Percentiles rank a stretch among this genome's conserved stretches.
Conservation (phyloP, 441 rosid genomes). For the Eruca vesicaria region DNA sequence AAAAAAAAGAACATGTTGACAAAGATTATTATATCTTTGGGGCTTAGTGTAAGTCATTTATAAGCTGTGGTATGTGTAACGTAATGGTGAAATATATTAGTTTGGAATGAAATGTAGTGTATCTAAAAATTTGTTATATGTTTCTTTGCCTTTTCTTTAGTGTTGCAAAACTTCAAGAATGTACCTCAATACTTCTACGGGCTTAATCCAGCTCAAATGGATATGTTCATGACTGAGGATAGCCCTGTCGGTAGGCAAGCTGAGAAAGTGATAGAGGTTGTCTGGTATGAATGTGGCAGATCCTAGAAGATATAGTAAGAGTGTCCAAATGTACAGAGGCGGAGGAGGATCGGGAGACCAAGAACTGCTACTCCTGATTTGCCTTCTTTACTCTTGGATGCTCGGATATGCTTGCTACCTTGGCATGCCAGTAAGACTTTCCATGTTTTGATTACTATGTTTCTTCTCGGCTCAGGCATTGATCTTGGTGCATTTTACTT, state of each 20-base stretch:
- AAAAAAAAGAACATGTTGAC: too few relatives aligned
- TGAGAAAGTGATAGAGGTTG: constrained; percentile 71
- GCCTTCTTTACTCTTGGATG: constrained; percentile 86
- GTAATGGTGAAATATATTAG: too few relatives aligned
- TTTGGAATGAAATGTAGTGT: too few relatives aligned
- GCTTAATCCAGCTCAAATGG: constrained; percentile 76
- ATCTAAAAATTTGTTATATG: too few relatives aligned
- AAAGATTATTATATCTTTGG: too few relatives aligned
- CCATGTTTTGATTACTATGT: background rate
- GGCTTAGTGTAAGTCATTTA: too few relatives aligned
- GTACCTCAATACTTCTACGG: constrained; percentile 80
- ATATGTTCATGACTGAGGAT: constrained; percentile 91
- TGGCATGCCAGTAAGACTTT: constrained; percentile 78
- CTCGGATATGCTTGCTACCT: constrained; percentile 76
- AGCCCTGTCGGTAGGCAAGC: constrained; percentile 66
- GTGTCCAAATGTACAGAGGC: constrained; percentile 64
- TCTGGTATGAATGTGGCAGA: too few relatives aligned
- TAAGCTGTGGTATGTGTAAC: too few relatives aligned
- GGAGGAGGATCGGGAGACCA: constrained; percentile 44
- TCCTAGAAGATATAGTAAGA: constrained; percentile 63
- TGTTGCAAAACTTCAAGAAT: constrained; percentile 76
- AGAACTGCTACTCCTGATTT: constrained; percentile 86
- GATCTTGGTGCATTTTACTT: constrained; percentile 22
- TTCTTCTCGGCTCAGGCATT: constrained; percentile 6
- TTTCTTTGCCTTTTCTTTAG: too few relatives aligned